phyloP scores from a whole-genome alignment of 345 rosid genomes.

The Rhizophora mangle region DNA sequence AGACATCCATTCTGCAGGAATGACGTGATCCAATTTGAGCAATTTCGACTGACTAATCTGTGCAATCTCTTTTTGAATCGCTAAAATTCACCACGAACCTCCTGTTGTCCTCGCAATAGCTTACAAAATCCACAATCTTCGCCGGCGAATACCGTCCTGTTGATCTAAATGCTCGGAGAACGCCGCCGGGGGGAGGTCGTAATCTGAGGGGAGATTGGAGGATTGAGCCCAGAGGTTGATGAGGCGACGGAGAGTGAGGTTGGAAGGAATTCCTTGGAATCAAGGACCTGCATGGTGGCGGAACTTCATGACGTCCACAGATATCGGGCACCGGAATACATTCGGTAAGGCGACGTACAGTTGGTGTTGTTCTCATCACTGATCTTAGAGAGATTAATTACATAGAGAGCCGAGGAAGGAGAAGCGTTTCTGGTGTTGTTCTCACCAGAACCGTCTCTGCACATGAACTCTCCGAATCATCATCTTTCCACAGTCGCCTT shows the following conservation, averaged over 20 bases:
- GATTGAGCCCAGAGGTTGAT: conserved; percentile 18
- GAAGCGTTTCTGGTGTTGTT: no score
- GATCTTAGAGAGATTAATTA: background rate
- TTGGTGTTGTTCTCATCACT: background rate
- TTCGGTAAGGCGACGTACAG: conserved; percentile 19
- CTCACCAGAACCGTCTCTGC: no score
- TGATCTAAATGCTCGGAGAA: conserved; percentile 14
- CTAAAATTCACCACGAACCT: conserved; percentile 4
- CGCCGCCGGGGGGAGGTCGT: background rate
- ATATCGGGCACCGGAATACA: conserved; percentile 24
- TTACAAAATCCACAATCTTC: conserved; percentile 12
- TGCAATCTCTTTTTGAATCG: conserved; percentile 12
- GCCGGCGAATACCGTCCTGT: background rate
- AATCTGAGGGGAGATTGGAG: conserved; percentile 3
- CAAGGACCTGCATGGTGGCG: conserved; percentile 29
- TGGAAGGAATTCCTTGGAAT: conserved; percentile 22
- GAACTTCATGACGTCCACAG: conserved; percentile 29
- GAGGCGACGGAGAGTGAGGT: conserved; percentile 25
- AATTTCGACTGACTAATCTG: conserved; percentile 3
- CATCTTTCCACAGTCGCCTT: no score
- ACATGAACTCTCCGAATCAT: no score
- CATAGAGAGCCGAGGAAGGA: no score
- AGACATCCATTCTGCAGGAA: conserved; percentile 6
- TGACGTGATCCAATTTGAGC: background rate
- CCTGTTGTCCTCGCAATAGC: conserved; percentile 7